Evolutionary conservation across 768 basidiomycete species (phyloP).

Genomic region (Leccinellum rugosiceps): DNA sequence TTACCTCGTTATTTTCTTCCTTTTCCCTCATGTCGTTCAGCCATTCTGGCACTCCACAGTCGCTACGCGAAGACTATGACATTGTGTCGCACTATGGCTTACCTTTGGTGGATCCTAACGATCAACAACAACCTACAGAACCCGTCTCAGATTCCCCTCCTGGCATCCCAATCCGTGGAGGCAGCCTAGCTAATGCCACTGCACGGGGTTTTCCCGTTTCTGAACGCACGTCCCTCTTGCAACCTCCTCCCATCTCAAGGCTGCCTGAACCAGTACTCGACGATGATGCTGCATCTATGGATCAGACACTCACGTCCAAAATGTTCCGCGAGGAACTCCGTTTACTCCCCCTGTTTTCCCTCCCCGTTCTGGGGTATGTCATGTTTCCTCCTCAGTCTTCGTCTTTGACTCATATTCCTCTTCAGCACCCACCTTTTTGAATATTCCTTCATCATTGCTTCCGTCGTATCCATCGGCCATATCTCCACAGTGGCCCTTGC

Average conservation of each 20-base stretch:
- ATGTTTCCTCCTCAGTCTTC: background rate
- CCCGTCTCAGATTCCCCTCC: slow-evolving; percentile 12
- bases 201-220: slow-evolving; percentile 4
- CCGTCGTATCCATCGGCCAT: slow-evolving; percentile 88
- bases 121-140: slow-evolving; percentile 5
- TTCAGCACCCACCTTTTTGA: slow-evolving; percentile 75
- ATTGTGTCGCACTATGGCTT: slow-evolving; percentile 52
- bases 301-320: slow-evolving; percentile 22
- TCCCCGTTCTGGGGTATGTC: slow-evolving; percentile 70
- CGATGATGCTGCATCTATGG: slow-evolving; percentile 6
- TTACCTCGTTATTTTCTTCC: background rate
- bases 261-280: slow-evolving; percentile 50
- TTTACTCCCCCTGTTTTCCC: slow-evolving; percentile 58
- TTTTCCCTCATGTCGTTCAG: slow-evolving; percentile 38
- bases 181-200: background rate
- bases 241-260: slow-evolving; percentile 46
- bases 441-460: slow-evolving; percentile 79
- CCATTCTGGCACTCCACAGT: slow-evolving; percentile 27
- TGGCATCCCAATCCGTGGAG: slow-evolving; percentile 19
- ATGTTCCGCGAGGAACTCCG: slow-evolving; percentile 57
- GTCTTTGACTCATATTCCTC: background rate
- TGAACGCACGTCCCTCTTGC: slow-evolving; percentile 60
- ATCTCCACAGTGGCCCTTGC: slow-evolving; percentile 87
- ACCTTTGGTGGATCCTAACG: slow-evolving; percentile 33
- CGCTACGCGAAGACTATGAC: slow-evolving; percentile 67